These are phyloP conservation scores for Grosmannia serpens DNA, from an alignment of 2,329 filamentous ascomycete genomes.

Conservation along the genomic window DNA sequence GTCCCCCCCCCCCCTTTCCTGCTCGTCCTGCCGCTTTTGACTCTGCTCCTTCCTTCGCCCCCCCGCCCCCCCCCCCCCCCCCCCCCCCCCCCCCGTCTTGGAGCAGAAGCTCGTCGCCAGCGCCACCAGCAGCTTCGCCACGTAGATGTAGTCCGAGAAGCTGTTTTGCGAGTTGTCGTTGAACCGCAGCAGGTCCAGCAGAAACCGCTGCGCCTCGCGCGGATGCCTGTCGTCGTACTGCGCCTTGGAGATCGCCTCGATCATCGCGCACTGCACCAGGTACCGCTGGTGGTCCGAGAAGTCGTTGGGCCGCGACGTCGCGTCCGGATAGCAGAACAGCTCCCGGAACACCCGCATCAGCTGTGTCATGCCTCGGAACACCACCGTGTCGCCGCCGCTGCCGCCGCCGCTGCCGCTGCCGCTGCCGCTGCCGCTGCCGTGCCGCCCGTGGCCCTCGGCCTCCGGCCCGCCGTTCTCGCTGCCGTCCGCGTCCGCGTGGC, in stretches of 20 bases:
- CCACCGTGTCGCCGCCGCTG: slow-evolving; percentile 3
- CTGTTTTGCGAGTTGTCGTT: slow-evolving; percentile 91
- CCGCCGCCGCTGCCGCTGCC: background rate
- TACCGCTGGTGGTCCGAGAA: slow-evolving; percentile 82
- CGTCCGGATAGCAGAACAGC: slow-evolving; percentile 73
- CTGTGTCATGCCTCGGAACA: slow-evolving; percentile 37
- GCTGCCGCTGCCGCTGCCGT: background rate
- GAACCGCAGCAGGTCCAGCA: slow-evolving; percentile 80
- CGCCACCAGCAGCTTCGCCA: slow-evolving; percentile 63
- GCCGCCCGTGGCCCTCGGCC: no score
- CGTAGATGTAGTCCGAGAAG: slow-evolving; percentile 82
- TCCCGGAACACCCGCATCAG: slow-evolving; percentile 77
- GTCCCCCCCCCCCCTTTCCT: background rate
- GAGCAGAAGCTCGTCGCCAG: slow-evolving; percentile 48
- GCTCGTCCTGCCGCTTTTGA: background rate
- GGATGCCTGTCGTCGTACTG: slow-evolving; percentile 73
- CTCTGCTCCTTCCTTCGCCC: background rate
- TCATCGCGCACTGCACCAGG: slow-evolving; percentile 72
- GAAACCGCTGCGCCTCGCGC: slow-evolving; percentile 65
- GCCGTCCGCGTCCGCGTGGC: background rate
- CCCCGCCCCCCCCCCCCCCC: background rate
- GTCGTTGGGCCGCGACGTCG: slow-evolving; percentile 80
- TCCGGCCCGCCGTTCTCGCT: background rate
- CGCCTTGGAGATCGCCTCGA: slow-evolving; percentile 67
- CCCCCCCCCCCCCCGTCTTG: background rate